Evolutionary conservation across 2,329 filamentous ascomycete species (phyloP).

Genomic region (Cladophialophora exuberans): DNA sequence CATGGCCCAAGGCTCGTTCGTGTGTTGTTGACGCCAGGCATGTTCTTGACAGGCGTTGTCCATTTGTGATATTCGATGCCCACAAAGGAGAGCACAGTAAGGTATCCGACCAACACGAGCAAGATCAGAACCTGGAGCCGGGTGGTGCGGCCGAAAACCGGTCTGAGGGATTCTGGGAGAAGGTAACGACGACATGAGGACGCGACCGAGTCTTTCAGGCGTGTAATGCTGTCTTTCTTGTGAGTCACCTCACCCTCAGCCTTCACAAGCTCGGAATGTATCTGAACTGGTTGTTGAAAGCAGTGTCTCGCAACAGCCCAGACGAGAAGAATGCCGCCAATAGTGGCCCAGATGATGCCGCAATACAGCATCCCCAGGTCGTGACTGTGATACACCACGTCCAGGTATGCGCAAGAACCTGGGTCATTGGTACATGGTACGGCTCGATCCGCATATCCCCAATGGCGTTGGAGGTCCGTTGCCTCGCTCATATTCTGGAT

Average conservation of each 20-base stretch:
- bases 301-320: slow-evolving; percentile 43
- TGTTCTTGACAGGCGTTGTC: slow-evolving; percentile 68
- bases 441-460: slow-evolving; percentile 59
- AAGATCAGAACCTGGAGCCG: slow-evolving; percentile 69
- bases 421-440: slow-evolving; percentile 62
- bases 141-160: slow-evolving; percentile 69
- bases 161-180: slow-evolving; percentile 61
- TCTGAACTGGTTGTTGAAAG: neutral
- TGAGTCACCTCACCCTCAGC: neutral
- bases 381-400: slow-evolving; percentile 58
- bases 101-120: slow-evolving; percentile 60
- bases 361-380: slow-evolving; percentile 59
- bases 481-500: slow-evolving; percentile 53
- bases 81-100: slow-evolving; percentile 69
- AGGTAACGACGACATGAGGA: slow-evolving; percentile 56
- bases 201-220: slow-evolving; percentile 44
- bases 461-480: slow-evolving; percentile 50
- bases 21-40: slow-evolving; percentile 62
- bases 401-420: slow-evolving; percentile 61
- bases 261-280: neutral
- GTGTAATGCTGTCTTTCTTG: slow-evolving; percentile 20
- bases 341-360: slow-evolving; percentile 60
- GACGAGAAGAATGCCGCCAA: slow-evolving; percentile 52
- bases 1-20: slow-evolving; percentile 69
- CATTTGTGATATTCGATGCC: slow-evolving; percentile 71